phyloP scores from a whole-genome alignment of 208 protist species.

The Endotrypanum monterogeii region DNA sequence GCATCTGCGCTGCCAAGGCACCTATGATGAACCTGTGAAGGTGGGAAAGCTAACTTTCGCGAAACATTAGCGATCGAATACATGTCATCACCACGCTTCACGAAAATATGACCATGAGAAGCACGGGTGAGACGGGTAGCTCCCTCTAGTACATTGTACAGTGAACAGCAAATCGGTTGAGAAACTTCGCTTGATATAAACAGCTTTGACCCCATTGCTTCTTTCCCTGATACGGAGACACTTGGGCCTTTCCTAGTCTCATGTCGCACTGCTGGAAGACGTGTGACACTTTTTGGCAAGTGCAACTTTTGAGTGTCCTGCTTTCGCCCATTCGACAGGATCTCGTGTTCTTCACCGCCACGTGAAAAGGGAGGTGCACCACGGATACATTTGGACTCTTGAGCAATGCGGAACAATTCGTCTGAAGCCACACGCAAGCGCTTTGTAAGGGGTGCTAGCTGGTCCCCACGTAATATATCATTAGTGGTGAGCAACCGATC shows the following conservation, averaged over 20 bases:
- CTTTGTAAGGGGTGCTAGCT: slow-evolving; percentile 41
- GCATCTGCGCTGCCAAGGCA: slow-evolving; percentile 73
- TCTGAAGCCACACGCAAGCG: slow-evolving; percentile 39
- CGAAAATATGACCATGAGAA: slow-evolving; percentile 70
- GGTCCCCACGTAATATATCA: slow-evolving; percentile 38
- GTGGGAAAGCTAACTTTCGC: slow-evolving; percentile 74
- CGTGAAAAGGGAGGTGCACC: slow-evolving; percentile 1
- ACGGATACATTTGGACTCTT: not conserved
- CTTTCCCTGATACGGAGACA: not conserved
- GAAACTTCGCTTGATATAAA: slow-evolving; percentile 73
- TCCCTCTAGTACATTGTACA: slow-evolving; percentile 86
- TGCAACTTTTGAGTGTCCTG: not conserved
- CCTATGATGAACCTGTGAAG: slow-evolving; percentile 64
- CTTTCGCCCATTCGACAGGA: not conserved
- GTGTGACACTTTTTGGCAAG: not conserved
- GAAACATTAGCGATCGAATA: slow-evolving; percentile 81
- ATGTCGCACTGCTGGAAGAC: no score
- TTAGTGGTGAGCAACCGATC: slow-evolving; percentile 42
- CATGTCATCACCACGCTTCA: slow-evolving; percentile 78
- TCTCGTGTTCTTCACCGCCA: not conserved
- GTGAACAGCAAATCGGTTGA: slow-evolving; percentile 48
- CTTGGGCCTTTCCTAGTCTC: not conserved
- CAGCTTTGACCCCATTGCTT: slow-evolving; percentile 7
- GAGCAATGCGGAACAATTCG: slow-evolving; percentile 5
- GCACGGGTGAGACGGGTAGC: slow-evolving; percentile 52